Percentiles rank a stretch among this genome's conserved stretches.
These are phyloP conservation scores for Oryza brachyantha DNA, from an alignment of 176 grass and related monocot species.

Conservation along the genomic window DNA sequence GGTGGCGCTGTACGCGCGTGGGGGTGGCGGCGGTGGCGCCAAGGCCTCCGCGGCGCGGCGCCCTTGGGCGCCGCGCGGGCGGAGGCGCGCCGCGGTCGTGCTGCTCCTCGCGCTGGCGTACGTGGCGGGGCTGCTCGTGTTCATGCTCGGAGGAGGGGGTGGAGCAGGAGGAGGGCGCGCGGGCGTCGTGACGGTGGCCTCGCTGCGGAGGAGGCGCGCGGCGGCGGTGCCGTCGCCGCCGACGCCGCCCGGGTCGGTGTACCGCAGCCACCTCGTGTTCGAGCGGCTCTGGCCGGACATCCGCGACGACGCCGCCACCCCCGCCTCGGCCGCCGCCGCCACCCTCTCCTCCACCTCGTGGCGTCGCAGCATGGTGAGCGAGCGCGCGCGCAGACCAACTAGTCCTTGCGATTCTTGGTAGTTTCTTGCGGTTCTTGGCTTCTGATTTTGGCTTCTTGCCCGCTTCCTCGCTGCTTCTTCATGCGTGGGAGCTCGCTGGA, in stretches of 20 bases:
- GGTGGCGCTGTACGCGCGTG: conserved; percentile 3
- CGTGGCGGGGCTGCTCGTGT: conserved; percentile 41
- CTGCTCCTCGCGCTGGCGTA: conserved; percentile 66
- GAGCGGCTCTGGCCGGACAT: conserved; percentile 76
- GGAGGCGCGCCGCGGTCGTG: conserved; percentile 41
- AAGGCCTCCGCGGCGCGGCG: conserved; percentile 12
- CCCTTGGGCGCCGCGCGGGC: conserved; percentile 7
- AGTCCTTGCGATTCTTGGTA: not conserved
- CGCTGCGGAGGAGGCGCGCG: conserved; percentile 21
- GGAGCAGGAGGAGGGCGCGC: not conserved
- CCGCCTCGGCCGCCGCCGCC: conserved; percentile 12
- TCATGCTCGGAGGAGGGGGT: conserved; percentile 36
- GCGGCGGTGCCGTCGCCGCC: too few relatives aligned
- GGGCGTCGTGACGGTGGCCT: conserved; percentile 35
- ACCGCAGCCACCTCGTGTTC: conserved; percentile 79
- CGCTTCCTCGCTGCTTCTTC: not conserved
- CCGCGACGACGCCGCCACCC: conserved; percentile 31
- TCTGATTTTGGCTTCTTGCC: not conserved
- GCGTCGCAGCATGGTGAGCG: conserved; percentile 47
- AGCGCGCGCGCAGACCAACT: not conserved
- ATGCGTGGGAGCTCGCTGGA: not conserved
- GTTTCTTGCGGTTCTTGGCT: not conserved
- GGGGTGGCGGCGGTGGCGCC: not conserved
- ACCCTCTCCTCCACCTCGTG: conserved; percentile 22
- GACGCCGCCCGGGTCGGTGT: conserved; percentile 55